Evolutionary conservation across 73 alveolate species (phyloP).

Genomic region (Paramecium sonneborni): DNA sequence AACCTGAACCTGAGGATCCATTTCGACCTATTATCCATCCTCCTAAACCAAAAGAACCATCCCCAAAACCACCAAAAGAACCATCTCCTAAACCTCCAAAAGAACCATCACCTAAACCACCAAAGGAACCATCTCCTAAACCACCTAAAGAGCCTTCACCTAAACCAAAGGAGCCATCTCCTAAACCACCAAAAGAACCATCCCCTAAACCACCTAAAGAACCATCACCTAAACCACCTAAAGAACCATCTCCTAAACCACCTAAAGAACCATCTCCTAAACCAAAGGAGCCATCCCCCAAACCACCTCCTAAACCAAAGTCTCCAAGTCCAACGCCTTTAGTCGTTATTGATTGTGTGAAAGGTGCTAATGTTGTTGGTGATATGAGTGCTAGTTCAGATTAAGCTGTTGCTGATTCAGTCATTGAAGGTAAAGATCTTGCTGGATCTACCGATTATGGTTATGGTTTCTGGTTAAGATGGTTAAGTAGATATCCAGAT

Average conservation of each 20-base stretch:
- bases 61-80: neutral
- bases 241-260: neutral
- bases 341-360: constrained; percentile 49
- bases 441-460: constrained; percentile 52
- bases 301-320: constrained; percentile 43
- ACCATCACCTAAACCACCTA: constrained; percentile 24
- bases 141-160: neutral
- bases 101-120: neutral
- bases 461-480: constrained; percentile 56
- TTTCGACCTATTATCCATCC: neutral
- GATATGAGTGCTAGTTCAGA: neutral
- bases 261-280: neutral
- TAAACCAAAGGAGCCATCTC: neutral
- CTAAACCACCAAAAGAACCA: neutral
- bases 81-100: neutral
- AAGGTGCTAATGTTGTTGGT: constrained; percentile 9
- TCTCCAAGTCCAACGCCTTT: constrained; percentile 46
- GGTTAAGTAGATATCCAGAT: constrained; percentile 57
- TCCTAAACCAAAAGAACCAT: neutral
- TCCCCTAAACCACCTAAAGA: neutral
- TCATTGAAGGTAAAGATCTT: constrained; percentile 12
- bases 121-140: neutral
- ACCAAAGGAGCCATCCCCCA: neutral
- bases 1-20: neutral
- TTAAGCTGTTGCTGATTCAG: neutral